Evolutionary conservation across 129 eudicot species (phyloP), one percentile per base, ranked within the genome.

Genomic region (Flaveria ramosissima): DNA sequence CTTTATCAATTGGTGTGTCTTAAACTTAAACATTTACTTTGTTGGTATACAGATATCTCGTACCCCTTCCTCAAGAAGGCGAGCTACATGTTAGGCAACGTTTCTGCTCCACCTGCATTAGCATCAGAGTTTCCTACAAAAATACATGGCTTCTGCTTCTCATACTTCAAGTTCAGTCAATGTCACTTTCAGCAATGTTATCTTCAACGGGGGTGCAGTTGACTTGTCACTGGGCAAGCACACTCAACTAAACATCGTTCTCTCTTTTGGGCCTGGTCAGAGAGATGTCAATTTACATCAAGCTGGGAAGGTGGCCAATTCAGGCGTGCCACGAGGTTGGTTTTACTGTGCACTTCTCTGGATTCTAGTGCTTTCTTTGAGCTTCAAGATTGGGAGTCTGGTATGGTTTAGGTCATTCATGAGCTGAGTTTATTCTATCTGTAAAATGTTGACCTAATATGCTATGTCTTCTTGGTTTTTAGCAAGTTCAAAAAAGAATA

Each of bases 81-180:
- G 43, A 93, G 89, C 65, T 78, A 75, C 47, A 78, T 84, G 91
- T 14, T 93, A 86, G 97, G 86, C 20, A 75, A 77, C 75, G 72
- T 90, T 60, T 77, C 89, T 32, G 96, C 95, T 55, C 96, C 96
- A 61, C 93, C 97, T 70, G 98, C 98, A 6, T 91, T 84, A 80
- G 98, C 96, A 59, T 84, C 98, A 16, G 97, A 94, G 80, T 87
- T 85, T 70, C 96, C 98, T 19, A 52, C 90, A 42, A 91, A 91
- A 89, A 79, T 84, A 74, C 76, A 78, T 93, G 78, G 82, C 83
- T 70, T 80, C 91, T 24, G 71, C 82, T 57, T 80, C 89, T 43
- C 84, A 78, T 12, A 65, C 88, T 68, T 85, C 89, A 39, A 86
- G 80, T 70, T 77, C 92, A 3, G 59, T 78, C 60, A 85, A 81